Evolutionary conservation across 352 stramenopile species (phyloP), one percentile per base, ranked within the genome.

Genomic region (Phytophthora chlamydospora): DNA sequence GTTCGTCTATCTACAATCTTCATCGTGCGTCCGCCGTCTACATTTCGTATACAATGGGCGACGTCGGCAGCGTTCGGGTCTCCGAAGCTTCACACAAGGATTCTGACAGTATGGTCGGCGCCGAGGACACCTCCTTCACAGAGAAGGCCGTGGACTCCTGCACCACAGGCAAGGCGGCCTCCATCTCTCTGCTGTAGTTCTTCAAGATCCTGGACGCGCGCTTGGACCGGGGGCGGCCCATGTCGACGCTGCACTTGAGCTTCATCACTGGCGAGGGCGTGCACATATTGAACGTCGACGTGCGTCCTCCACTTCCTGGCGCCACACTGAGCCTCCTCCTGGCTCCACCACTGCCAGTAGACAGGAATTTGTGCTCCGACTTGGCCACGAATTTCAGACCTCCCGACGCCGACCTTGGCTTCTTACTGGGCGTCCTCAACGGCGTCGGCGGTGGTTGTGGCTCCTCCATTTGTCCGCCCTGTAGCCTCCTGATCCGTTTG

Each of bases 241-340:
- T 89, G 27, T 92, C 81, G 27, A 91, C 83, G 6, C 74, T 91
- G 62, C 68, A 89, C 35, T 89, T 88, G 21, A 93, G 62, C 48
- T 90, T 91, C 63, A 89, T 84, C 51, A 91, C 81, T 0, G 86
- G 86, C 27, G 86, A 95, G 51, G 86, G 86, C 16, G 86, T 95
- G 43, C 81, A 93, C 34, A 92, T 67, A 39, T 72, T 83, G 38
- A 90, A 90, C 13, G 72, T 69, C 40, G 78, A 76, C 36, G 58
- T 53, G 16, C 73, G 58, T 61, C 57, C 34, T 32, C 52, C 34
- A 60, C 53, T 66, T 24, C 48, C 38, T 39, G 53, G 31, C 11
- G 53, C 48, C 27, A 54, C 19, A n/a, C 58, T 47, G 2, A 71
- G 47, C 19, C 68, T 52, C 29, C 64, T 69, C 46, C 53, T 64